phyloP scores from a whole-genome alignment of 2,329 filamentous ascomycete genomes.

The Lasiodiplodia gonubiensis region DNA sequence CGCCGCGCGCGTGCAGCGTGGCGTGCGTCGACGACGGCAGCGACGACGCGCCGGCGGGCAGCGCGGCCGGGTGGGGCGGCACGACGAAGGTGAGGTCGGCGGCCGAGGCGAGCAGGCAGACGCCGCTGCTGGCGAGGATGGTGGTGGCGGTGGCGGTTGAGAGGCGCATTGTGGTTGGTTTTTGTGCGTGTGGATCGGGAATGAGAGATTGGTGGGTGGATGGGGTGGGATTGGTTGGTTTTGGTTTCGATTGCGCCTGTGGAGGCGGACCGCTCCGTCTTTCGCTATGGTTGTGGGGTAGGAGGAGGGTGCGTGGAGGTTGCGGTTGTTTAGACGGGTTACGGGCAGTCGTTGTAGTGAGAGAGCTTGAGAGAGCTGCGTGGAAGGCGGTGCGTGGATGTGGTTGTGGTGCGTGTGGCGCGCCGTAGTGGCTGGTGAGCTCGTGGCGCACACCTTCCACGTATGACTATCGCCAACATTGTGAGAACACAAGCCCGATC shows the following conservation, averaged over 20 bases:
- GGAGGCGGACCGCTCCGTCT: no score
- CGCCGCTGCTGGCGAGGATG: neutral
- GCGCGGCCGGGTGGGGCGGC: slow-evolving; percentile 32
- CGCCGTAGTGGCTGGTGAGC: slow-evolving; percentile 3
- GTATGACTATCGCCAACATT: neutral
- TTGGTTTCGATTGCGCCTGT: neutral
- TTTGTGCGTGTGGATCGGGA: neutral
- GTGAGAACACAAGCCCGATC: neutral
- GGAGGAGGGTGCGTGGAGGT: neutral
- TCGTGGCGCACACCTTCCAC: neutral
- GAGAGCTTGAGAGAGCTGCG: neutral
- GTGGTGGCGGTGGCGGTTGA: neutral
- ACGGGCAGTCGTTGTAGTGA: neutral
- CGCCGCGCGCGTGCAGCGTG: slow-evolving; percentile 66
- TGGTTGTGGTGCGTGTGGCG: slow-evolving; percentile 5
- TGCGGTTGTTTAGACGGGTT: neutral
- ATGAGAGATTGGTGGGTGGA: neutral
- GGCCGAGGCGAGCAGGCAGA: neutral
- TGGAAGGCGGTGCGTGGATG: slow-evolving; percentile 18
- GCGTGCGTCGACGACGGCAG: slow-evolving; percentile 60
- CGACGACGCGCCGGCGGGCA: neutral
- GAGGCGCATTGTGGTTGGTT: neutral
- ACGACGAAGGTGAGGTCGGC: slow-evolving; percentile 23
- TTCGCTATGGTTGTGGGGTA: no score
- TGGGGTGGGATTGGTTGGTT: neutral